These are phyloP conservation scores for Mychonastes homosphaera DNA, from an alignment of 139 green algal species.

Conservation along the genomic window DNA sequence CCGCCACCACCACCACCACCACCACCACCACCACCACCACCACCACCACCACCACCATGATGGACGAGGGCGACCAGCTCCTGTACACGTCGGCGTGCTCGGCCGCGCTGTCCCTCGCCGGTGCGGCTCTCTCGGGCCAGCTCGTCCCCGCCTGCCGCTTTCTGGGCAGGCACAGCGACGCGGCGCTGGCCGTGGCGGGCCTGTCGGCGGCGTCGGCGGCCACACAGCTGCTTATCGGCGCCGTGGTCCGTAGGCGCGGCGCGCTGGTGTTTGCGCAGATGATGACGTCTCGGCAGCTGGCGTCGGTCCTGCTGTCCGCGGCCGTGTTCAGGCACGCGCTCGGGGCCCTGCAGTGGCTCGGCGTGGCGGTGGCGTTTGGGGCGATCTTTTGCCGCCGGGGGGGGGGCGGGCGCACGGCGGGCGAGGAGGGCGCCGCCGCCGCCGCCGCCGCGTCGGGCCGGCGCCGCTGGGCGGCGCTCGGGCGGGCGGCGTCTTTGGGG, in stretches of 20 bases:
- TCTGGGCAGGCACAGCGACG: constrained; percentile 39
- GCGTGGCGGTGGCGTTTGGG: constrained; percentile 7
- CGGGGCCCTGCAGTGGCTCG: constrained; percentile 46
- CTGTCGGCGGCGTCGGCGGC: constrained; percentile 46
- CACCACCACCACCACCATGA: constrained; percentile 25
- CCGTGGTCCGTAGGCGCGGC: constrained; percentile 68
- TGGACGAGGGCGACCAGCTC: constrained; percentile 45
- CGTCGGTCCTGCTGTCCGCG: constrained; percentile 83
- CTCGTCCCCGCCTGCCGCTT: constrained; percentile 49
- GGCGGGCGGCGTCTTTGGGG: too few species aligned
- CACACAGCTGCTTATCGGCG: constrained; percentile 71
- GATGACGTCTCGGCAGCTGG: constrained; percentile 89
- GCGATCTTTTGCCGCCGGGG: too few species aligned
- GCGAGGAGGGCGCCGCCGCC: too few species aligned
- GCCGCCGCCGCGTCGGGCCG: too few species aligned
- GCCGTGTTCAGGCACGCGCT: constrained; percentile 78
- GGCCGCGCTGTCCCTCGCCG: constrained; percentile 23
- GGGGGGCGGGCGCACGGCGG: too few species aligned
- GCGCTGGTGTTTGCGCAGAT: constrained; percentile 83
- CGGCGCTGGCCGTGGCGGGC: constrained; percentile 36
- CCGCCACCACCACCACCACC: constrained; percentile 66
- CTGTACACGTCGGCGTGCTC: constrained; percentile 52
- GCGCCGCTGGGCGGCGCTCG: too few species aligned
- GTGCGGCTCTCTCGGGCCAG: constrained; percentile 42
- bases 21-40: constrained; percentile 59